These are phyloP conservation scores for Amanita molliuscula DNA, from an alignment of 768 basidiomycete species.

Conservation along the genomic window DNA sequence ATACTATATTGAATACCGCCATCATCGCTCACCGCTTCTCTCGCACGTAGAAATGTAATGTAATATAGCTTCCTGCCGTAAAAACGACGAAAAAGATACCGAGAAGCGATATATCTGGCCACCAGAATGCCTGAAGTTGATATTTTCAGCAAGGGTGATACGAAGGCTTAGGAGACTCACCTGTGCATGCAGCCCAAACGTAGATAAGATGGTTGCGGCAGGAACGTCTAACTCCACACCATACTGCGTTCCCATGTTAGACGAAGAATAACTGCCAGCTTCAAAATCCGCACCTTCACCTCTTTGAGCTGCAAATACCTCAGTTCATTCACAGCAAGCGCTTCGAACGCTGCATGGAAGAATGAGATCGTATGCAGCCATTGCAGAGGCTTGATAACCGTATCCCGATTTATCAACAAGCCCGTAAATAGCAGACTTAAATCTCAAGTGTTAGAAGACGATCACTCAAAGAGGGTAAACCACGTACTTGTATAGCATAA, in stretches of 20 bases:
- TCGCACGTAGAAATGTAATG: slow-evolving; percentile 82
- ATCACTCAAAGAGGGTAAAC: not conserved
- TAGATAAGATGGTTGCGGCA: slow-evolving; percentile 88
- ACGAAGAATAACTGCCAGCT: not conserved
- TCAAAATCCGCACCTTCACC: slow-evolving; percentile 51
- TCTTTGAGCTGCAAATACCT: slow-evolving; percentile 90
- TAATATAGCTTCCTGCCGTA: slow-evolving; percentile 66
- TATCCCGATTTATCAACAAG: slow-evolving; percentile 87
- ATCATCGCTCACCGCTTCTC: slow-evolving; percentile 42
- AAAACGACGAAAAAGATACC: slow-evolving; percentile 81
- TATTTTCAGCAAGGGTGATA: not conserved
- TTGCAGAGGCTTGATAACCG: slow-evolving; percentile 56
- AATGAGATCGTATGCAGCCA: slow-evolving; percentile 92
- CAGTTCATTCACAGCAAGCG: slow-evolving; percentile 94
- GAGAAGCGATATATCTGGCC: slow-evolving; percentile 86
- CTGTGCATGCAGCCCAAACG: slow-evolving; percentile 88
- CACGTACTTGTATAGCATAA: slow-evolving; percentile 97
- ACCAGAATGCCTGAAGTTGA: slow-evolving; percentile 77
- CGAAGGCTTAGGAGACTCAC: slow-evolving; percentile 19
- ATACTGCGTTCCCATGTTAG: slow-evolving; percentile 44
- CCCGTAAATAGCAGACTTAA: slow-evolving; percentile 89
- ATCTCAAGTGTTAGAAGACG: not conserved
- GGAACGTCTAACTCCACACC: slow-evolving; percentile 96
- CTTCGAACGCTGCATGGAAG: slow-evolving; percentile 99
- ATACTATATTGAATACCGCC: not conserved